A percentile compares a stretch with the other conserved stretches of the same genome.
phyloP scores from a whole-genome alignment of 2,329 filamentous ascomycete species.

The Calonectria leucothoes region DNA sequence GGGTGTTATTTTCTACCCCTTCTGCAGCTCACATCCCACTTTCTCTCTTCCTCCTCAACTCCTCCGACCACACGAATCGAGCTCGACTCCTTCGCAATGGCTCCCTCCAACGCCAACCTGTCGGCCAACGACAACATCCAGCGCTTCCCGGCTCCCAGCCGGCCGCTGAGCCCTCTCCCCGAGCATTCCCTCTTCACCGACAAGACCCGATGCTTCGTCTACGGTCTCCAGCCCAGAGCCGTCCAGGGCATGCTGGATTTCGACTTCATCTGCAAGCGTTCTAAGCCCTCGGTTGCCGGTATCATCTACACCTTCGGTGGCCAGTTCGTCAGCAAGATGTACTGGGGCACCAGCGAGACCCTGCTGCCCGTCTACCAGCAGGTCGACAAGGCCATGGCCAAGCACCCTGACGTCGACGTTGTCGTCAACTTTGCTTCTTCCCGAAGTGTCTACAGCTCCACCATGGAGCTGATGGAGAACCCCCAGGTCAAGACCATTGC shows the following conservation, averaged over 20 bases:
- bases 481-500: slow-evolving; percentile 99
- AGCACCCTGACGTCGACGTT: slow-evolving; percentile 97
- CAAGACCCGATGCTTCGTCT: slow-evolving; percentile 99
- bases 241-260: slow-evolving; percentile 98
- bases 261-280: slow-evolving; percentile 99
- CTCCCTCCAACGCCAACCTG: slow-evolving; percentile 64
- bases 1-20: slow-evolving; percentile 31
- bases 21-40: slow-evolving; percentile 34
- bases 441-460: slow-evolving; percentile 97
- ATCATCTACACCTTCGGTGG: slow-evolving; percentile 99
- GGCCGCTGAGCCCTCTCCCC: slow-evolving; percentile 88
- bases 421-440: slow-evolving; percentile 99
- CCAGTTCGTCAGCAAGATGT: slow-evolving; percentile 99
- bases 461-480: slow-evolving; percentile 97
- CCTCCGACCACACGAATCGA: slow-evolving; percentile 35
- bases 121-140: slow-evolving; percentile 99
- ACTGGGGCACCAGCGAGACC: slow-evolving; percentile 99
- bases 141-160: slow-evolving; percentile 92
- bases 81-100: slow-evolving; percentile 57
- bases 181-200: slow-evolving; percentile 96
- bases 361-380: slow-evolving; percentile 98
- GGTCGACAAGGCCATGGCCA: slow-evolving; percentile 90
- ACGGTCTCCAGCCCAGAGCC: slow-evolving; percentile 96
- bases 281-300: slow-evolving; percentile 94
- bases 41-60: slow-evolving; percentile 6